Base-by-base conservation (phyloP, 495 filamentous ascomycete species). In the Neurospora sp. region DNA sequence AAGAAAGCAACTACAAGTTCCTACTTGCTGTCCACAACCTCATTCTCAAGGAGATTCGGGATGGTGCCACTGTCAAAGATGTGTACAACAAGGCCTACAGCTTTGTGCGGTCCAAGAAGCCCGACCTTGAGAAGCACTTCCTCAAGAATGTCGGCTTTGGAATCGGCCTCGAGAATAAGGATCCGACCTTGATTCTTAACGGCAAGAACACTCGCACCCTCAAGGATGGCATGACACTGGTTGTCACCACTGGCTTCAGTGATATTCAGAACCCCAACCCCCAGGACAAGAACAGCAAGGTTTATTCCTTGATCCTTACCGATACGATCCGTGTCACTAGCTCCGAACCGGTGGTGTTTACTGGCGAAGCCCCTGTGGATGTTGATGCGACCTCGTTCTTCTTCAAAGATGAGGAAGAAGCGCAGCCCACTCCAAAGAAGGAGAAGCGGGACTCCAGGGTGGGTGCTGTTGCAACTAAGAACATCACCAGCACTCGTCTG, bases 141-240 rank as follows among this genome's bases (percentile, higher is more conserved):
- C 77, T 93, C 45, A 97, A 96, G 83, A 96, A 90, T 73, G 89
- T 97, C 43, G 96, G 96, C 69, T 90, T 88, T 54, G 96, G 94
- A 34, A 94, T 98, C 77, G 96, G 96, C 73, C 94, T 98, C 54
- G 96, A 99, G 84, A 90, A 90, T 69, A 89, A 91, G 73, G 96
- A 99, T 79, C 80, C 87, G 3, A 94, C 91, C 5, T 87, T 98
- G 73, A 78, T 94, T 5, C 85, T 99, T 38, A 97, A 92, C 78
- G 91, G 85, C 71, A 98, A 98, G 83, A 97, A 92, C 79, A 89
- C 84, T 34, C 86, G 94, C 17, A 86, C 89, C 36, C 81, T 99
- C 70, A 96, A 93, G 79, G 96, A 97, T 79, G 96, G 96, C 75
- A 99, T 98, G 96, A 98, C 96, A 5, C 86, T 99, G 54, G 91